Percentiles rank a stretch among this genome's conserved stretches.
phyloP scores from a whole-genome alignment of 2,329 filamentous ascomycete genomes.

The Nothopassalora personata region DNA sequence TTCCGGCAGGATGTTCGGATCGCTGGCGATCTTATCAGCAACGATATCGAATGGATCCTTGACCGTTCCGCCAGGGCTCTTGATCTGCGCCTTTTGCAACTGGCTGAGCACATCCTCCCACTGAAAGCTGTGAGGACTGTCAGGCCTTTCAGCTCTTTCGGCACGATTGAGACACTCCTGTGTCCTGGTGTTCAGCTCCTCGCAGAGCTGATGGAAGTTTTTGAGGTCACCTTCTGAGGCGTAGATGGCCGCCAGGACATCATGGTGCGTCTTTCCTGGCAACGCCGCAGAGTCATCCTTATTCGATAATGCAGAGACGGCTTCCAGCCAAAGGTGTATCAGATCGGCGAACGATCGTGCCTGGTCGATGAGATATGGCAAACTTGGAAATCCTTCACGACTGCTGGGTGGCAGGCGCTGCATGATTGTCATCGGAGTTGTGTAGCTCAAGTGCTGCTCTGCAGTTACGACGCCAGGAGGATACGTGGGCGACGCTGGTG shows the following conservation, averaged over 20 bases:
- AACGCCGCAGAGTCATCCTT: slow-evolving; percentile 12
- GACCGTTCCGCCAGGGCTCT: slow-evolving; percentile 24
- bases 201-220: slow-evolving; percentile 47
- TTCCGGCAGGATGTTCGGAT: slow-evolving; percentile 26
- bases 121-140: slow-evolving; percentile 43
- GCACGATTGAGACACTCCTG: slow-evolving; percentile 48
- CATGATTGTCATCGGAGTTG: slow-evolving; percentile 85
- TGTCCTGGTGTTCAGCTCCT: slow-evolving; percentile 44
- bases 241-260: slow-evolving; percentile 32
- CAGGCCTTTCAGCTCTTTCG: slow-evolving; percentile 49
- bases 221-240: slow-evolving; percentile 42
- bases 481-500: slow-evolving; percentile 23
- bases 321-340: slow-evolving; percentile 72
- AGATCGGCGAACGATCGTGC: slow-evolving; percentile 78
- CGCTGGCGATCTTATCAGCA: slow-evolving; percentile 26
- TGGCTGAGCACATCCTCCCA: slow-evolving; percentile 52
- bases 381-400: slow-evolving; percentile 84
- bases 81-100: slow-evolving; percentile 24
- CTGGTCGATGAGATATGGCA: slow-evolving; percentile 89
- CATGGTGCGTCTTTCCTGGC: slow-evolving; percentile 24
- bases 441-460: slow-evolving; percentile 53
- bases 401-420: slow-evolving; percentile 73
- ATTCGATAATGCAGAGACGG: slow-evolving; percentile 28
- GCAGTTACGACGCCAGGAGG: slow-evolving; percentile 26
- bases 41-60: slow-evolving; percentile 24